phyloP scores from a whole-genome alignment of 768 basidiomycete genomes.

The Tephrocybe sp. region DNA sequence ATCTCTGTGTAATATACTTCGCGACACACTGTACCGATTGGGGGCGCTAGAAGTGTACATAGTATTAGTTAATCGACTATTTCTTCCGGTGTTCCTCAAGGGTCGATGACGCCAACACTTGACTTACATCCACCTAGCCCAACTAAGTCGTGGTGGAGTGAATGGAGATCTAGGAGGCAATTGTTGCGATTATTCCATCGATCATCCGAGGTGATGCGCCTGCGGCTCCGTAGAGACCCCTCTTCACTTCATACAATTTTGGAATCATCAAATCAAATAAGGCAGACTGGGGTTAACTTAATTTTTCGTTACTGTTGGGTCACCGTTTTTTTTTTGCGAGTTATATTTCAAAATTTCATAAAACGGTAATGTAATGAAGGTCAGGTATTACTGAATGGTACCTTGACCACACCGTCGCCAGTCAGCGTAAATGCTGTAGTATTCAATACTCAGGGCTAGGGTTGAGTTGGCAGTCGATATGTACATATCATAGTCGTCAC shows the following conservation, averaged over 20 bases:
- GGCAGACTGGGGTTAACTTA: constrained; percentile 9
- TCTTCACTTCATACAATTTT: not conserved
- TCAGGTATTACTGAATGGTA: too few relatives aligned
- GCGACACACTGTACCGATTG: not conserved
- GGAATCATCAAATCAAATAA: constrained; percentile 11
- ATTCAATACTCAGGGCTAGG: not conserved
- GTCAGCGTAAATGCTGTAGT: too few relatives aligned
- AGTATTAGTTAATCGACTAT: not conserved
- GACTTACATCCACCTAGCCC: too few relatives aligned
- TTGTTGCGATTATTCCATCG: too few relatives aligned
- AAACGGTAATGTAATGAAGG: too few relatives aligned
- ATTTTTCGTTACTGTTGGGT: not conserved
- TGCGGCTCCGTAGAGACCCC: not conserved
- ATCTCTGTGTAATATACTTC: not conserved
- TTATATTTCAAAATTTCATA: too few relatives aligned
- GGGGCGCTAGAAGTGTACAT: not conserved
- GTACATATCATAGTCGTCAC: not conserved
- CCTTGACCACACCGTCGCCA: too few relatives aligned
- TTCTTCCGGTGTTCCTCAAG: constrained; percentile 10
- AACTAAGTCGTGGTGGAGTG: not conserved
- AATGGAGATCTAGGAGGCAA: constrained; percentile 1
- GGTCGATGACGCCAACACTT: too few relatives aligned
- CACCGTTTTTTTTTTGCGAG: not conserved
- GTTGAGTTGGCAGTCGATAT: not conserved
- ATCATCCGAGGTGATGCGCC: not conserved